Evolutionary conservation across 176 grass and related monocot genomes (phyloP), one percentile per base, ranked within the genome.

Genomic region (Paspalum vaginatum): DNA sequence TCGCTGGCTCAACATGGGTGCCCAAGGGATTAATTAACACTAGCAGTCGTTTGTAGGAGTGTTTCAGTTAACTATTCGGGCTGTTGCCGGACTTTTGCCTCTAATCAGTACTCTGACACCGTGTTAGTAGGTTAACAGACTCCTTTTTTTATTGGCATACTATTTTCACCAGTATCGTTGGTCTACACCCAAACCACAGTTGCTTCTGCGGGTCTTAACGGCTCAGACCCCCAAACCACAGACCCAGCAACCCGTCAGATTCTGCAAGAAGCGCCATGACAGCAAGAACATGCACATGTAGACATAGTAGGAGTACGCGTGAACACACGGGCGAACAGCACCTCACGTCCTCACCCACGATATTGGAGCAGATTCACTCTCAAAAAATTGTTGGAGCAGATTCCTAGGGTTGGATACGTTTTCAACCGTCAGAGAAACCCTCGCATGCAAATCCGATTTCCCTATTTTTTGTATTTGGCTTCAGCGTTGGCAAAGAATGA

Each of bases 201-300:
- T n/a, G n/a, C n/a, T n/a, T n/a, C n/a, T n/a, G n/a, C n/a, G n/a
- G n/a, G n/a, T n/a, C n/a, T n/a, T 24, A 55, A 55, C 75, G 57
- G 75, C 56, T 38, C 48, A 18, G 7, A 42, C 69, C 39, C 38
- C 39, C 38, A 43, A 47, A 22, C 47, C 11, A 54, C 8, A n/a
- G 43, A n/a, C 52, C 26, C 62, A 11, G 69, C 70, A 4, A 7
- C 11, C 11, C 49, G 59, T 79, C 67, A 59, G 67, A 47, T 43
- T 16, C 43, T 82, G 52, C 40, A 7, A 9, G 3, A 2, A 43
- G 3, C 52, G 42, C 21, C 46, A 40, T 45, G 55, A 1, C 16
- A 15, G 62, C 70, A 52, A 68, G 15, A 49, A 51, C 45, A 43
- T 5, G 82, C 74, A 81, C 78, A 81, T 45, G 42, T 5, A 32